Percentiles rank a stretch among this genome's conserved stretches.
These are phyloP conservation scores for Malus orientalis DNA, from an alignment of 306 rosid species.

Conservation along the genomic window DNA sequence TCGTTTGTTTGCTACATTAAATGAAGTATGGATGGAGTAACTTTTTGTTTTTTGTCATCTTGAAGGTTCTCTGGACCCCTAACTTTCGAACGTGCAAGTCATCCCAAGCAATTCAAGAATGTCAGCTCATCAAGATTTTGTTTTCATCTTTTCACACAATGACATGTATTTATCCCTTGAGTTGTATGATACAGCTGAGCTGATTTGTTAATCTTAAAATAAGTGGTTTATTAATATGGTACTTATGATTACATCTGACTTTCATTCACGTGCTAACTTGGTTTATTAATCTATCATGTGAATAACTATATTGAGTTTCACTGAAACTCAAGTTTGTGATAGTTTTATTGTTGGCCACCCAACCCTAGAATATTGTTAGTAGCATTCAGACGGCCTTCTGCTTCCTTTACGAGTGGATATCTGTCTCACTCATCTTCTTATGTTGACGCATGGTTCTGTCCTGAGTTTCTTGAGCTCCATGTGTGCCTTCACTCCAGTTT, in stretches of 20 bases:
- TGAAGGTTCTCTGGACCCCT: conserved; percentile 54
- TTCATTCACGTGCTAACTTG: not conserved
- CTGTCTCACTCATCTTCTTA: too few species aligned
- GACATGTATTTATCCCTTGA: not conserved
- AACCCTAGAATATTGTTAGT: too few species aligned
- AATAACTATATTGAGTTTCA: not conserved
- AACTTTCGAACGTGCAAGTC: conserved; percentile 61
- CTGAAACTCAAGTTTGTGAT: not conserved
- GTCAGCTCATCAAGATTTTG: conserved; percentile 35
- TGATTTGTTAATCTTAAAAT: not conserved
- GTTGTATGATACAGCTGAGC: too few species aligned
- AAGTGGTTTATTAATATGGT: not conserved
- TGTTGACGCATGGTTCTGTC: too few species aligned
- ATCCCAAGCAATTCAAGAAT: conserved; percentile 58
- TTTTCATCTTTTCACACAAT: not conserved
- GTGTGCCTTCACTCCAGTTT: not conserved
- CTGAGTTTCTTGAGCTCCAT: too few species aligned
- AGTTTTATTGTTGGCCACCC: not conserved
- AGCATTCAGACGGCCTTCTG: not conserved
- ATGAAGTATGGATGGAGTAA: conserved; percentile 11
- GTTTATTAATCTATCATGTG: not conserved
- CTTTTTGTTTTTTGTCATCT: conserved; percentile 17
- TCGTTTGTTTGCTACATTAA: conserved; percentile 5
- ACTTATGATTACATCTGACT: not conserved
- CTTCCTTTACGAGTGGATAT: not conserved